phyloP scores from a whole-genome alignment of 2,329 filamentous ascomycete species.

The Sarocladium brachiariae region DNA sequence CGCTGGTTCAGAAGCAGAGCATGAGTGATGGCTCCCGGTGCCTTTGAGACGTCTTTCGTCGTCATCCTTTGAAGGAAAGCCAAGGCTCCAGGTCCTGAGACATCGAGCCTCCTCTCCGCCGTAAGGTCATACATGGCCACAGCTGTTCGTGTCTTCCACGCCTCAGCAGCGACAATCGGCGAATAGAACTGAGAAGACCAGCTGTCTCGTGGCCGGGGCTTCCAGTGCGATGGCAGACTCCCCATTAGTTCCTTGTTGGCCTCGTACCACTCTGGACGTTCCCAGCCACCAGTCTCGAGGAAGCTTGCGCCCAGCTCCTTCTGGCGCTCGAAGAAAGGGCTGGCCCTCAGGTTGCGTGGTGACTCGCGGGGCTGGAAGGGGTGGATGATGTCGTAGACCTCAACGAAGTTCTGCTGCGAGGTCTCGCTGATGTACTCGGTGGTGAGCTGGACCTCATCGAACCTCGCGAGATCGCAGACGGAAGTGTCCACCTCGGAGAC shows the following conservation, averaged over 20 bases:
- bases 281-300: slow-evolving; percentile 54
- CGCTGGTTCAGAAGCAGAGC: slow-evolving; percentile 47
- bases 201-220: slow-evolving; percentile 46
- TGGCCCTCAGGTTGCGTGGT: slow-evolving; percentile 51
- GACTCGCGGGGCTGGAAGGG: slow-evolving; percentile 51
- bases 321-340: slow-evolving; percentile 50
- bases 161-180: slow-evolving; percentile 51
- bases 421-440: slow-evolving; percentile 51
- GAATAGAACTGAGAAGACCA: slow-evolving; percentile 54
- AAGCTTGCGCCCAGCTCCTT: slow-evolving; percentile 50
- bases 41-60: slow-evolving; percentile 40
- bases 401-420: slow-evolving; percentile 53
- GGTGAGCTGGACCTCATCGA: slow-evolving; percentile 53
- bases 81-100: slow-evolving; percentile 49
- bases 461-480: slow-evolving; percentile 53
- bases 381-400: slow-evolving; percentile 59
- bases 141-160: slow-evolving; percentile 57
- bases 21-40: slow-evolving; percentile 45
- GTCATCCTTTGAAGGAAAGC: slow-evolving; percentile 47
- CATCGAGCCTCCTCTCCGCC: slow-evolving; percentile 49
- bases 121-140: slow-evolving; percentile 59
- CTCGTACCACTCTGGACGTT: slow-evolving; percentile 57
- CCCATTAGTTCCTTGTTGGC: slow-evolving; percentile 45
- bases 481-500: slow-evolving; percentile 48
- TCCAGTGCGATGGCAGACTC: slow-evolving; percentile 46